phyloP scores from a whole-genome alignment of 257 asterid species.

The Rhazya stricta region DNA sequence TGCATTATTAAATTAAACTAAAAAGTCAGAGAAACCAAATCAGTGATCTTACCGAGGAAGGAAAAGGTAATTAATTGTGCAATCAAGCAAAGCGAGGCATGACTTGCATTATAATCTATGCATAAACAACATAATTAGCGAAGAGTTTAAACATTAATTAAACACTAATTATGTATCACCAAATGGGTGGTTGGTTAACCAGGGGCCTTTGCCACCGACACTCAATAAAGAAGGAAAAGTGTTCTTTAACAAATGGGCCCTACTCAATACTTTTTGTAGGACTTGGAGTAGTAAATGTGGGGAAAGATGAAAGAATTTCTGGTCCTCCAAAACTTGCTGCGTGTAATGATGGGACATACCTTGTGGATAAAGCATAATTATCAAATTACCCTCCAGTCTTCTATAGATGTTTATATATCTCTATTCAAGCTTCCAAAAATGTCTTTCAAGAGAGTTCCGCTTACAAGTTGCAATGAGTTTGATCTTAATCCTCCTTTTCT shows the following conservation, averaged over 20 bases:
- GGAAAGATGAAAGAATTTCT: neutral
- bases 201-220: constrained; percentile 13
- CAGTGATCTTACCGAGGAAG: neutral
- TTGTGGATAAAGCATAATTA: constrained; percentile 1
- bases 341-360: neutral
- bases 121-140: neutral
- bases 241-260: neutral
- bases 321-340: neutral
- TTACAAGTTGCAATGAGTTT: too few relatives aligned
- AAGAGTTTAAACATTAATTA: neutral
- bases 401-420: too few relatives aligned
- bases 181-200: constrained; percentile 5
- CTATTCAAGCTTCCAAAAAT: too few relatives aligned
- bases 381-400: too few relatives aligned
- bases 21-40: neutral
- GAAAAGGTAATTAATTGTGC: neutral
- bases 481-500: too few relatives aligned
- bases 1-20: neutral
- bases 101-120: constrained; percentile 1
- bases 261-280: neutral
- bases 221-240: constrained; percentile 3
- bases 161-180: neutral
- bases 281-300: neutral
- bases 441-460: too few relatives aligned
- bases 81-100: neutral